Evolutionary conservation across 1,284 basidiomycete species (phyloP).

Genomic region (Pyrrhoderma noxium): DNA sequence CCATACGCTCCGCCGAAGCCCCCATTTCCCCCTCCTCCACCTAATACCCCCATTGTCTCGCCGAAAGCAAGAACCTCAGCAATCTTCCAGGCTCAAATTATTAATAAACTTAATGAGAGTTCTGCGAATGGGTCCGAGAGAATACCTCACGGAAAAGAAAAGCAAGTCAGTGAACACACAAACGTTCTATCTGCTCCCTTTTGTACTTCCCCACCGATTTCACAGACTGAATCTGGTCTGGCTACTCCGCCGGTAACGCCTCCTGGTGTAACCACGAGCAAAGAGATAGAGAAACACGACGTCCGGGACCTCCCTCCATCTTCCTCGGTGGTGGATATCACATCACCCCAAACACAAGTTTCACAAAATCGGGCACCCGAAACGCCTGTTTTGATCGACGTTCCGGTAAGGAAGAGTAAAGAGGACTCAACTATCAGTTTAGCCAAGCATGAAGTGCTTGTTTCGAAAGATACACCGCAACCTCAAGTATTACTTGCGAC

Average conservation of each 20-base stretch:
- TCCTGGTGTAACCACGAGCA: constrained; percentile 1
- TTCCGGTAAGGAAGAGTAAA: too few relatives aligned
- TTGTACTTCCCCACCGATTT: background rate
- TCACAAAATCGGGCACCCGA: too few relatives aligned
- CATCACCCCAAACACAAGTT: too few relatives aligned
- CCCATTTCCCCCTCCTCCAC: constrained; percentile 13
- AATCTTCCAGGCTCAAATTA: background rate
- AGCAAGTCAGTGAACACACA: background rate
- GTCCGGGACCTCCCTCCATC: background rate
- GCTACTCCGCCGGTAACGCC: constrained; percentile 15
- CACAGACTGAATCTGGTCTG: constrained; percentile 1
- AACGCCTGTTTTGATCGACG: too few relatives aligned
- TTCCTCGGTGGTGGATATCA: too few relatives aligned
- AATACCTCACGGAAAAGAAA: background rate
- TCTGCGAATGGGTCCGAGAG: background rate
- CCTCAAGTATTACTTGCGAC: too few relatives aligned
- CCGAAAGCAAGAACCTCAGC: background rate
- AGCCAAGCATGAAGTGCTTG: too few relatives aligned
- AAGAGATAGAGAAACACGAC: background rate
- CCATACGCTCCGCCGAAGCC: constrained; percentile 13
- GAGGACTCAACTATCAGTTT: too few relatives aligned
- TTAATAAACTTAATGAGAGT: background rate
- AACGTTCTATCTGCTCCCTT: background rate
- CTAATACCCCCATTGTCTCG: constrained; percentile 6
- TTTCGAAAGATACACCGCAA: too few relatives aligned